Percentiles rank a stretch among this genome's conserved stretches.
Evolutionary conservation across 306 rosid genomes (phyloP).

Genomic region (Inga leiocalycina): DNA sequence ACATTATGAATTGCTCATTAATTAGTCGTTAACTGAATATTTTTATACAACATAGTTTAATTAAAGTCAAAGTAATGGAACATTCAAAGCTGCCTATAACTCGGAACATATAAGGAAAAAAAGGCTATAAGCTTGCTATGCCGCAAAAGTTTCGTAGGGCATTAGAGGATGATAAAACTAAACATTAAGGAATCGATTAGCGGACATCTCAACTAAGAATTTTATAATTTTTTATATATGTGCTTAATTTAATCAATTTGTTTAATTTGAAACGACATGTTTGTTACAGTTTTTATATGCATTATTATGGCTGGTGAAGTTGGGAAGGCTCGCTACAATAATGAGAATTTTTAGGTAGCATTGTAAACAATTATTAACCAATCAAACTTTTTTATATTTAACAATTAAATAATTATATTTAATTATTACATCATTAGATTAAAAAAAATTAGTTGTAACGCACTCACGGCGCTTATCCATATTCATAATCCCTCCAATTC

Average conservation of each 20-base stretch:
- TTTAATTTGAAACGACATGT: slow-evolving; percentile 32
- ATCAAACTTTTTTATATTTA: not conserved
- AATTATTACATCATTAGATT: not conserved
- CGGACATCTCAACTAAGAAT: slow-evolving; percentile 38
- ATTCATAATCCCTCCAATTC: not conserved
- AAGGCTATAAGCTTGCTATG: slow-evolving; percentile 60
- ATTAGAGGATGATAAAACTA: slow-evolving; percentile 45
- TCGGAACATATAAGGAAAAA: slow-evolving; percentile 55
- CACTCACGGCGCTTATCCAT: not conserved
- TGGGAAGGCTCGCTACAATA: slow-evolving; percentile 37
- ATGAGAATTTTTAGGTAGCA: slow-evolving; percentile 43
- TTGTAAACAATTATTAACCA: slow-evolving; percentile 2
- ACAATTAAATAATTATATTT: not conserved
- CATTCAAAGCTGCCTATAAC: slow-evolving; percentile 41
- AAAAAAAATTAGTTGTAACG: not conserved
- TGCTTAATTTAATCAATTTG: slow-evolving; percentile 26
- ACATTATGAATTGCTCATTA: slow-evolving; percentile 54
- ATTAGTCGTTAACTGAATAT: slow-evolving; percentile 50
- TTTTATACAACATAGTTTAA: slow-evolving; percentile 43
- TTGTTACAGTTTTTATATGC: slow-evolving; percentile 22
- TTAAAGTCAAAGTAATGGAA: slow-evolving; percentile 16
- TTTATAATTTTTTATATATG: not conserved
- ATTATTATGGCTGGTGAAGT: slow-evolving; percentile 54
- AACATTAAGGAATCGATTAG: slow-evolving; percentile 34
- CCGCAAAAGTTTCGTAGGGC: slow-evolving; percentile 51